phyloP scores from a whole-genome alignment of 1,139 yeast genomes.

The Suhomyces wounanorum region DNA sequence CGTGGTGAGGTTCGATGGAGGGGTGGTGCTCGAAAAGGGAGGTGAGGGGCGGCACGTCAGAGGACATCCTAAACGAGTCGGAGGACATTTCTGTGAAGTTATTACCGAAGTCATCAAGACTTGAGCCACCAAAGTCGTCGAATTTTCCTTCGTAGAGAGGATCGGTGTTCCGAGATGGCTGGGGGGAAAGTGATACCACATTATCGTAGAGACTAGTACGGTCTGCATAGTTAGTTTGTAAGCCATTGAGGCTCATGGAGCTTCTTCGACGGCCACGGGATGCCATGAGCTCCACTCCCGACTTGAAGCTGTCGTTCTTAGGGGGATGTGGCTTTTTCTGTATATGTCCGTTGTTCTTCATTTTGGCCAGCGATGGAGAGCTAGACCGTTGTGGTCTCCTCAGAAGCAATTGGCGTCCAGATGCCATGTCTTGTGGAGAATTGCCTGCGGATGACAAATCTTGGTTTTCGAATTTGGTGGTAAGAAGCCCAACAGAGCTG shows the following conservation, averaged over 20 bases:
- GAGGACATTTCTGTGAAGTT: conserved; percentile 10
- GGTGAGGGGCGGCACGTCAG: conserved; percentile 6
- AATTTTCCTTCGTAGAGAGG: conserved; percentile 3
- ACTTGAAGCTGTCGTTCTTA: conserved; percentile 7
- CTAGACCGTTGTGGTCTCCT: conserved; percentile 21
- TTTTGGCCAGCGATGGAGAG: conserved; percentile 25
- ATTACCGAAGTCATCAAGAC: conserved; percentile 7
- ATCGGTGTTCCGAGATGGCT: background rate
- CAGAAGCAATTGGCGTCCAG: conserved; percentile 9
- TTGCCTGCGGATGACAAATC: conserved; percentile 28
- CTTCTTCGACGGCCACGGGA: conserved; percentile 8
- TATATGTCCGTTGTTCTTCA: conserved; percentile 33
- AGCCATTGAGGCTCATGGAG: background rate
- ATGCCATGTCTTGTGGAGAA: conserved; percentile 8
- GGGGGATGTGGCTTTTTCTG: conserved; percentile 30
- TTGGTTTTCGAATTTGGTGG: conserved; percentile 33
- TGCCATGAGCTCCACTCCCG: conserved; percentile 5
- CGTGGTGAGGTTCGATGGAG: background rate
- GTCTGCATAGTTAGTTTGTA: background rate
- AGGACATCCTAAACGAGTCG: conserved; percentile 6
- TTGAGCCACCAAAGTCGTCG: conserved; percentile 4
- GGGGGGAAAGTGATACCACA: conserved; percentile 7
- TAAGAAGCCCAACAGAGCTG: conserved; percentile 28
- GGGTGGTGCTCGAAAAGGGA: conserved; percentile 5
- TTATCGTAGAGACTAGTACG: background rate